These are phyloP conservation scores for Phytophthora europaea DNA, from an alignment of 352 stramenopile species.

Conservation along the genomic window DNA sequence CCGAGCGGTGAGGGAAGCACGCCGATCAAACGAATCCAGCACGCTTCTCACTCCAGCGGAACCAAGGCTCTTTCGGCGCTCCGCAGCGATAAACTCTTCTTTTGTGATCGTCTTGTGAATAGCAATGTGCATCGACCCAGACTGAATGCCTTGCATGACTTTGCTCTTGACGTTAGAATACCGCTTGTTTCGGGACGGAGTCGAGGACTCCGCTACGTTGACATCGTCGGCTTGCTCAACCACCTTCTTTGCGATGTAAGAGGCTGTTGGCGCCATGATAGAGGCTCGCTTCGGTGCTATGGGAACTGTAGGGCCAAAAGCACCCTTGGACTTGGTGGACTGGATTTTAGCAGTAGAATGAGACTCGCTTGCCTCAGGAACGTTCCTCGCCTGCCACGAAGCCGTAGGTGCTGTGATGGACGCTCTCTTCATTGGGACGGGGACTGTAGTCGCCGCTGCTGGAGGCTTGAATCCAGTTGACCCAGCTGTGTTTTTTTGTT, in stretches of 20 bases:
- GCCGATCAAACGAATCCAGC: constrained; percentile 33
- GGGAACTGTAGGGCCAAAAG: constrained; percentile 24
- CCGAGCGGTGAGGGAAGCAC: constrained; percentile 37
- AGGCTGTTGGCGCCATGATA: constrained; percentile 43
- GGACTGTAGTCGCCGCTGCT: constrained; percentile 25
- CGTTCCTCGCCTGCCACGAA: constrained; percentile 40
- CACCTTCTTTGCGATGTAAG: constrained; percentile 45
- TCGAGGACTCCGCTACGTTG: neutral
- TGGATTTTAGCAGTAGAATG: constrained; percentile 7
- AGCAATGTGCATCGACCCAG: constrained; percentile 21
- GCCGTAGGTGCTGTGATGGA: constrained; percentile 46
- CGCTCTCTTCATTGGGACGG: constrained; percentile 31
- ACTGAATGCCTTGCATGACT: constrained; percentile 40
- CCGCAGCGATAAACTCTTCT: constrained; percentile 47
- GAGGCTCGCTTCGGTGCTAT: constrained; percentile 43
- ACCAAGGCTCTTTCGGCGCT: constrained; percentile 56
- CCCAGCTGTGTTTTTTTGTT: constrained; percentile 10
- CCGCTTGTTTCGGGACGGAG: constrained; percentile 40
- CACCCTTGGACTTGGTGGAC: constrained; percentile 15
- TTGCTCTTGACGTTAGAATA: constrained; percentile 70
- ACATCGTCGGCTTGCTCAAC: constrained; percentile 23
- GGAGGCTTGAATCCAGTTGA: constrained; percentile 31
- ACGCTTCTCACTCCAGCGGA: constrained; percentile 30
- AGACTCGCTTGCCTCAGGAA: neutral
- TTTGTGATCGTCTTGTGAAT: constrained; percentile 48